A percentile compares a stretch with the other conserved stretches of the same genome.
These are phyloP conservation scores for Pulveroboletus sp. DNA, from an alignment of 768 basidiomycete species.

Conservation along the genomic window DNA sequence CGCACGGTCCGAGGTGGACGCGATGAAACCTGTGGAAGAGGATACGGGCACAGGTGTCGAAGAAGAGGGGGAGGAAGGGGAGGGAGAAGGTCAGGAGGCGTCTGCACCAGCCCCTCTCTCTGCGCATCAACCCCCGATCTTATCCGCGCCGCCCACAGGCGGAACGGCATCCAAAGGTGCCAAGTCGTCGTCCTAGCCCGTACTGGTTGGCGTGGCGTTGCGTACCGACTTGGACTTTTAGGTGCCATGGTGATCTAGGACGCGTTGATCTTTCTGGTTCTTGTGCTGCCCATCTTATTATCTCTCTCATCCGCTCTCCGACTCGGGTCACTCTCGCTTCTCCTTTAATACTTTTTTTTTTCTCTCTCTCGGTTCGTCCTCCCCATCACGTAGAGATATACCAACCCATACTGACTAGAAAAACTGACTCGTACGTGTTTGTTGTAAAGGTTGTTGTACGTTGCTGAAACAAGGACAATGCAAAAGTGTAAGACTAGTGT, in stretches of 20 bases:
- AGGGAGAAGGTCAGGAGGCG: neutral
- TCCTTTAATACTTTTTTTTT: neutral
- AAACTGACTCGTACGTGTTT: neutral
- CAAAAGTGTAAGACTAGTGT: no score
- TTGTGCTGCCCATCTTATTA: neutral
- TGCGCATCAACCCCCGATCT: constrained; percentile 28
- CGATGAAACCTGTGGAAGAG: constrained; percentile 79
- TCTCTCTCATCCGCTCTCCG: no score
- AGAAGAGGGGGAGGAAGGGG: constrained; percentile 12
- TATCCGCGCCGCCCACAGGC: constrained; percentile 31
- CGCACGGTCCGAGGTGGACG: constrained; percentile 40
- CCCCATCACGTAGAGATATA: constrained; percentile 21
- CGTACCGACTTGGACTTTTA: no score
- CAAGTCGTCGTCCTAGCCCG: constrained; percentile 7
- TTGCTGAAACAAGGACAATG: no score
- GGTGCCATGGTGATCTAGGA: no score
- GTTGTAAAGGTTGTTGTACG: no score
- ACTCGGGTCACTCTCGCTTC: no score
- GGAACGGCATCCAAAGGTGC: constrained; percentile 11
- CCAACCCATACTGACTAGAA: constrained; percentile 20
- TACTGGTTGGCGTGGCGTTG: neutral
- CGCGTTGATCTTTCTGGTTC: no score
- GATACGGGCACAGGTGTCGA: neutral
- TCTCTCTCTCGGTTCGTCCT: neutral
- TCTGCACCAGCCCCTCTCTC: constrained; percentile 3